Evolutionary conservation across 2,329 filamentous ascomycete genomes (phyloP), one percentile per base, ranked within the genome.

Genomic region (Xylariales sp.): DNA sequence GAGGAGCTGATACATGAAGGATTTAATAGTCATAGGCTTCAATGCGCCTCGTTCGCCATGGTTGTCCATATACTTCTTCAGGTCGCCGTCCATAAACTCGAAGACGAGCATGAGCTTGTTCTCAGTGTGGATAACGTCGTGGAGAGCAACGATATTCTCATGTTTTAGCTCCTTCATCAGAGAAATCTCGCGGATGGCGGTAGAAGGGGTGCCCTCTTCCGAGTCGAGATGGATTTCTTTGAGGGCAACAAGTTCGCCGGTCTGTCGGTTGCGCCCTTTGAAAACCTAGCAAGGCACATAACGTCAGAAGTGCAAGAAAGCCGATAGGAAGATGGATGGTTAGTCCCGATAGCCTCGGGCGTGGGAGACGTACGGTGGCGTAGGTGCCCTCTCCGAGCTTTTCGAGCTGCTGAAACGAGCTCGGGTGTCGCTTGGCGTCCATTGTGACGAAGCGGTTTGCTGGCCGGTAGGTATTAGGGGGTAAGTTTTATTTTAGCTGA

Each of bases 31-130:
- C 64, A 87, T 83, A 46, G 93, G 92, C 79, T 97, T 94, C 63
- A 99, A 86, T 56, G 94, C 93, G 69, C 96, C 95, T 60, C 94
- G 88, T 75, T 97, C 93, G 76, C 94, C 94, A 66, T 94, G 87
- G 6, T 91, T 93, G 80, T 99, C 96, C 96, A 99, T 99, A 82
- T 97, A 98, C 78, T 97, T 93, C 85, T 99, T 99, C 10, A 99
- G 84, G 78, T 99, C 96, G 79, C 94, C 94, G 81, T 99, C 96
- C 95, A 99, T 97, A 81, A 91, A 97, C 81, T 99, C 96, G 75
- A 99, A 99, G 9, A 99, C 96, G 48, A 99, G 90, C 96, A 99
- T 99, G 65, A 99, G 89, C 81, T 99, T 99, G 83, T 98, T 99
- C 84, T 99, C 96, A 66, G 96, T 99, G 81, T 99, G 96, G 76